Base-by-base conservation (phyloP, 2,329 filamentous ascomycete species). In the Pestalotiopsis fici region DNA sequence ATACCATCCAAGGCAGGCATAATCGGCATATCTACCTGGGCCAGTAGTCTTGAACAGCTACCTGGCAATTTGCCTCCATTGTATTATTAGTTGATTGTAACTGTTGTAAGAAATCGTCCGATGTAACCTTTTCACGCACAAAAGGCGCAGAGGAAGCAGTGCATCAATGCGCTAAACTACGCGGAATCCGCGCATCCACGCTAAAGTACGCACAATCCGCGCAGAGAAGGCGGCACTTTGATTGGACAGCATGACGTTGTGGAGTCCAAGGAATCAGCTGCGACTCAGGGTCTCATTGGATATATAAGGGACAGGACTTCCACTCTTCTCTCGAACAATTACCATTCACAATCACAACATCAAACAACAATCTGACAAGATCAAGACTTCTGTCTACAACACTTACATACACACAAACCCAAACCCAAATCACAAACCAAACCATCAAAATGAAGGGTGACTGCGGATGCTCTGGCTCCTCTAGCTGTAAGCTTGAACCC, bases 381-480 rank as follows among this genome's bases (percentile, higher is more conserved):
- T 50, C 47, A 63, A 18, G 11, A 37, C 25, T 47, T 35, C 31
- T 35, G 6, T 35, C 31, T 35, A 35, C 59, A 63, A 56, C 28
- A 57, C 31, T 27, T 31, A 57, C n/a, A 59, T 13, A 54, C 13
- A 15, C 55, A 35, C 12, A 23, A 60, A 9, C 31, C 18, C 57
- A 39, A 27, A 63, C 31, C 55, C 55, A 54, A 65, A 57, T 25
- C 59, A 62, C 39, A 15, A 55, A 15, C 23, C n/a, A 28, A n/a
- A 60, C 39, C 47, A 39, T 65, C 63, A 79, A 74, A 66, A 79
- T 79, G 77, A 78, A 78, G 76, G 76, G 76, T 69, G 77, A 79
- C 70, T 79, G 77, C 72, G 77, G 77, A 77, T 79, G 77, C 76
- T 78, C 77, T 66, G 74, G 74, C 70, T 65, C 71, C 71, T 76